Evolutionary conservation across 2,329 filamentous ascomycete genomes (phyloP), one percentile per base, ranked within the genome.

Genomic region (Arthroderma sp.): DNA sequence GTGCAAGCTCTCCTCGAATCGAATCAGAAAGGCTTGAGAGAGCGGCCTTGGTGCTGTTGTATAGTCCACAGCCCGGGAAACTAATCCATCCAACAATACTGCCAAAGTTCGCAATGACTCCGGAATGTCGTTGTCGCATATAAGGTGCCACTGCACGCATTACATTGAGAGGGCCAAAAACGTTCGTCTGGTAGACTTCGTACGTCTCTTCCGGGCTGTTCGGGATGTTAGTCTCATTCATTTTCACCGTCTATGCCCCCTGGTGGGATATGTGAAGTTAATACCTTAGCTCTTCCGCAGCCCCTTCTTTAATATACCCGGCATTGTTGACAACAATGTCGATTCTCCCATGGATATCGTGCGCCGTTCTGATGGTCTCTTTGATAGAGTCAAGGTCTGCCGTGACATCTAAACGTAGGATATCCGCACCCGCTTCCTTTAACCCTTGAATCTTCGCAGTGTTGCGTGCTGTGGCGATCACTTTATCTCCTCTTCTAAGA

Each of bases 311-410:
- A 3, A 47, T 46, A 34, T 57, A 61, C 6, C 50, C 61, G 1
- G 61, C 59, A 43, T 63, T 63, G 47, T 62, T 63, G 34, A 63
- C 54, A 4, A 64, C 44, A n/a, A 62, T 52, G 43, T 63, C 60
- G 8, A 64, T 50, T 11, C 48, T 44, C 4, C 56, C 56, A 31
- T 53, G 52, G 7, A 55, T 46, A 1, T 28, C 42, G 33, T 53
- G 47, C 10, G 54, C 54, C 2, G 48, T 47, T 28, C 46, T 43
- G 10, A 52, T 50, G 27, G 51, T 51, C 8, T 47, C 15, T 30
- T 55, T 38, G 2, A 59, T 45, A 5, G 49, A 49, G 10, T 46
- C 37, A 38, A 53, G 49, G 1, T 49, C 33, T 2, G 49, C 47
- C 4, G 55, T 55, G 38, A 59, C 52, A 37, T 61, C 57, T 3